These are phyloP conservation scores for Basidioascus undulatus DNA, from an alignment of 768 basidiomycete species.

Conservation along the genomic window DNA sequence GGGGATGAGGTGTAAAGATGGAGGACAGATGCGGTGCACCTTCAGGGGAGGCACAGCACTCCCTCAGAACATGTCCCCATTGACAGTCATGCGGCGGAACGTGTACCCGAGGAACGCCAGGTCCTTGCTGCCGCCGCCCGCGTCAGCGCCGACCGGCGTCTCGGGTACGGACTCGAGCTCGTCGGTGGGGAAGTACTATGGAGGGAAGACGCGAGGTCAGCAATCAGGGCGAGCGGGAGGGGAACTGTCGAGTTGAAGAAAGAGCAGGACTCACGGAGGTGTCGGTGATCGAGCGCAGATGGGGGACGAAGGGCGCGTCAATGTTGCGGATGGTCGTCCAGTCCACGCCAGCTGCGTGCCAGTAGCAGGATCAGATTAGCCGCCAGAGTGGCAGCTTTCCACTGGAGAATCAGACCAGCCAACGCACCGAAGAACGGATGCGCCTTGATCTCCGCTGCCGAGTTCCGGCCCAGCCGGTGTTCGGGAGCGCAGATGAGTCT, in stretches of 20 bases:
- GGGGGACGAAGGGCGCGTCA: conserved; percentile 89
- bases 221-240: too few species aligned
- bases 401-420: neutral
- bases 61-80: too few species aligned
- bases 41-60: too few species aligned
- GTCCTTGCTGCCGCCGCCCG: conserved; percentile 27
- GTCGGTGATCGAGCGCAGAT: conserved; percentile 65
- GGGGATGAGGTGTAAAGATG: too few species aligned
- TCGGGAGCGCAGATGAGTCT: conserved; percentile 61
- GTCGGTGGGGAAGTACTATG: conserved; percentile 89
- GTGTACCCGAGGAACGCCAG: conserved; percentile 36
- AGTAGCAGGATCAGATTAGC: conserved; percentile 19
- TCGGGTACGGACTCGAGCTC: conserved; percentile 57
- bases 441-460: conserved; percentile 61
- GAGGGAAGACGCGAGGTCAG: too few species aligned
- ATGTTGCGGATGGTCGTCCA: conserved; percentile 72
- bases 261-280: conserved; percentile 7
- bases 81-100: too few species aligned
- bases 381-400: neutral
- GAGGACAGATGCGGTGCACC: too few species aligned
- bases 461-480: conserved; percentile 29
- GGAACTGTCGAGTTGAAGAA: neutral
- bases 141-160: conserved; percentile 22
- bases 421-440: conserved; percentile 91
- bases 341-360: conserved; percentile 79